Conservation (phyloP, 2,329 filamentous ascomycete species). For the Huntiella abstrusa region DNA sequence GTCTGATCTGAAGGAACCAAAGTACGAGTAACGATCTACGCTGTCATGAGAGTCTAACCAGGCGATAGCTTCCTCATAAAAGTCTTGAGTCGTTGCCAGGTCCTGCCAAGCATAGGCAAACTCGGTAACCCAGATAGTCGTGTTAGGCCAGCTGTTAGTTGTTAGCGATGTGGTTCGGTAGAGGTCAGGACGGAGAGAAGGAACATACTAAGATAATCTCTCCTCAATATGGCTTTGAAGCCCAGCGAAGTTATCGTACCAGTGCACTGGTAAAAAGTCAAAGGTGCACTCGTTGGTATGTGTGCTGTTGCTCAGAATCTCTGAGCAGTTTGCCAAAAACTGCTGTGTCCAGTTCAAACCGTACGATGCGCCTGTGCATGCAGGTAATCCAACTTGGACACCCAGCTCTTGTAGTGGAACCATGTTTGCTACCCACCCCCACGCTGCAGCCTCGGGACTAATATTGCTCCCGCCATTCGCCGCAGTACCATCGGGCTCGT, state of each 20-base stretch:
- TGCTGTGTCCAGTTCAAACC: slow-evolving; percentile 48
- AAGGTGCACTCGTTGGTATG: slow-evolving; percentile 35
- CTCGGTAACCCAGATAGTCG: slow-evolving; percentile 61
- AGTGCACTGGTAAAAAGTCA: slow-evolving; percentile 46
- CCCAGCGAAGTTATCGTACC: slow-evolving; percentile 52
- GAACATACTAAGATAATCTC: slow-evolving; percentile 19
- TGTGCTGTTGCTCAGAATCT: slow-evolving; percentile 28
- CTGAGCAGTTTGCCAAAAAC: slow-evolving; percentile 45
- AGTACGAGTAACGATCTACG: slow-evolving; percentile 53
- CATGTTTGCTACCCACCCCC: slow-evolving; percentile 52
- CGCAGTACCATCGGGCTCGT: slow-evolving; percentile 50
- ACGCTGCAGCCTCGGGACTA: slow-evolving; percentile 39
- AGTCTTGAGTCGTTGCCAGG: slow-evolving; percentile 38
- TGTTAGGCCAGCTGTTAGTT: slow-evolving; percentile 33
- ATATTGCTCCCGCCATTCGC: slow-evolving; percentile 44
- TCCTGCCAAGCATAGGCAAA: slow-evolving; percentile 43
- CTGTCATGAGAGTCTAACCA: slow-evolving; percentile 42
- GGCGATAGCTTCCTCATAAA: slow-evolving; percentile 46
- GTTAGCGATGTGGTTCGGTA: not conserved
- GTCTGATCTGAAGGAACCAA: slow-evolving; percentile 51
- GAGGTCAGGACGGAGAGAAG: too few relatives aligned
- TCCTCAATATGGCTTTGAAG: slow-evolving; percentile 48
- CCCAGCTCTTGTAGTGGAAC: slow-evolving; percentile 46
- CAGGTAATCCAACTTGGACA: slow-evolving; percentile 50
- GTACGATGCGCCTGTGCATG: slow-evolving; percentile 40